These are phyloP conservation scores for Beauveria scarabaeidicola DNA, from an alignment of 2,329 filamentous ascomycete genomes.

Conservation along the genomic window DNA sequence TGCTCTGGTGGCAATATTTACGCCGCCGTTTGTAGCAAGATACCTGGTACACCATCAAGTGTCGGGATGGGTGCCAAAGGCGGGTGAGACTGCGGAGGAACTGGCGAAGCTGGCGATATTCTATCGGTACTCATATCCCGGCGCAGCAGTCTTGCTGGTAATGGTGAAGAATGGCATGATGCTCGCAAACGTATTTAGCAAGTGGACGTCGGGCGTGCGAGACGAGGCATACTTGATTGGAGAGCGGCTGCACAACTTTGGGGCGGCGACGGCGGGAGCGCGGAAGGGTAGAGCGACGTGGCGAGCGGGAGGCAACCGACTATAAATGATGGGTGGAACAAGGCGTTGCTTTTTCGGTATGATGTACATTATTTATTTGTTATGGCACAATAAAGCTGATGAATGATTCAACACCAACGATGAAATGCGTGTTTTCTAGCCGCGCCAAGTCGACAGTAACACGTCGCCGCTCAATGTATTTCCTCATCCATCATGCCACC, in stretches of 20 bases:
- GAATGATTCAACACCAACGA: too few relatives aligned
- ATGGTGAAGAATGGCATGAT: constrained; percentile 35
- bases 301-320: constrained; percentile 26
- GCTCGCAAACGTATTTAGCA: constrained; percentile 53
- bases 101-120: constrained; percentile 28
- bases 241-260: constrained; percentile 90
- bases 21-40: constrained; percentile 53
- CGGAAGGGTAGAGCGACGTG: constrained; percentile 28
- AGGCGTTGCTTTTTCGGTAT: background rate
- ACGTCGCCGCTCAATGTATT: too few relatives aligned
- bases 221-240: constrained; percentile 97
- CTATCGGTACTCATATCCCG: constrained; percentile 62
- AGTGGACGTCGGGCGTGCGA: constrained; percentile 73
- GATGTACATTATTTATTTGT: constrained; percentile 1
- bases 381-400: background rate
- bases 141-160: constrained; percentile 42
- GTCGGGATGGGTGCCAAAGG: constrained; percentile 4
- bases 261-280: constrained; percentile 35
- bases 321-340: constrained; percentile 15
- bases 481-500: too few relatives aligned
- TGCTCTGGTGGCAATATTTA: constrained; percentile 52
- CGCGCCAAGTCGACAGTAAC: too few relatives aligned
- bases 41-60: constrained; percentile 20
- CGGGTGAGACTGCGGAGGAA: constrained; percentile 18
- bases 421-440: too few relatives aligned